These are phyloP conservation scores for Thraustochytrium striatum DNA, from an alignment of 352 stramenopile genomes.

Conservation along the genomic window DNA sequence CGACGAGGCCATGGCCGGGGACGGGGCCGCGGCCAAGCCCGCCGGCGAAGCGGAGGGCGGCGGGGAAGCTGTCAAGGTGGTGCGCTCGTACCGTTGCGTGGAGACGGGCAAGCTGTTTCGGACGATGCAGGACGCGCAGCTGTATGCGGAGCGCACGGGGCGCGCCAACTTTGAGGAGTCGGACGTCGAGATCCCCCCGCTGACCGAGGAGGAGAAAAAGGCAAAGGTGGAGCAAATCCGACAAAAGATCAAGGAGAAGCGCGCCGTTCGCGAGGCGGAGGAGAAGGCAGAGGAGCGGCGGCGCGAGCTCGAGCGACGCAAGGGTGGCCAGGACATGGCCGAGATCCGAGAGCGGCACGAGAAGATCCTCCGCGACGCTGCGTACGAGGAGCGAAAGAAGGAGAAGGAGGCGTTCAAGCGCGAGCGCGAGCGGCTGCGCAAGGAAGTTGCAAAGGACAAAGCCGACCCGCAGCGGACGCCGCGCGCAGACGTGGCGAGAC, in stretches of 20 bases:
- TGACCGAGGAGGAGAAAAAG: conserved; percentile 78
- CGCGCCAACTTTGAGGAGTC: conserved; percentile 57
- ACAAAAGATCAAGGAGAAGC: conserved; percentile 67
- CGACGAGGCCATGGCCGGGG: conserved; percentile 69
- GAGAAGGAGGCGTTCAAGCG: conserved; percentile 78
- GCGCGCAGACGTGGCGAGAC: conserved; percentile 66
- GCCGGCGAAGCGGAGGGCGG: neutral
- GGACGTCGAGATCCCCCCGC: conserved; percentile 54
- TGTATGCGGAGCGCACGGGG: conserved; percentile 47
- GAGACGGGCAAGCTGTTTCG: conserved; percentile 41
- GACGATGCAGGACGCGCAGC: conserved; percentile 46
- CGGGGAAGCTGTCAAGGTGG: neutral
- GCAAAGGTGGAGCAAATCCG: conserved; percentile 77
- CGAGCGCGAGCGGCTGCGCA: conserved; percentile 77
- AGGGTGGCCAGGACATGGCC: conserved; percentile 68
- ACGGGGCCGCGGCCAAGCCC: neutral
- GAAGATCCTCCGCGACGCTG: conserved; percentile 68
- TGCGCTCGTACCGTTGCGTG: conserved; percentile 22
- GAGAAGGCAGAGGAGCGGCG: conserved; percentile 62
- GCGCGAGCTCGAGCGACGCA: conserved; percentile 69
- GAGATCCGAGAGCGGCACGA: conserved; percentile 72
- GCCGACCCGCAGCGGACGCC: conserved; percentile 66
- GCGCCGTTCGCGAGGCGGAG: conserved; percentile 68
- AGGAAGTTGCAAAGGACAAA: conserved; percentile 83
- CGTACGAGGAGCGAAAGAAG: conserved; percentile 73